A percentile compares a stretch with the other conserved stretches of the same genome.
These are phyloP conservation scores for Lenwebbia sp. DNA, from an alignment of 345 rosid species.

Conservation along the genomic window DNA sequence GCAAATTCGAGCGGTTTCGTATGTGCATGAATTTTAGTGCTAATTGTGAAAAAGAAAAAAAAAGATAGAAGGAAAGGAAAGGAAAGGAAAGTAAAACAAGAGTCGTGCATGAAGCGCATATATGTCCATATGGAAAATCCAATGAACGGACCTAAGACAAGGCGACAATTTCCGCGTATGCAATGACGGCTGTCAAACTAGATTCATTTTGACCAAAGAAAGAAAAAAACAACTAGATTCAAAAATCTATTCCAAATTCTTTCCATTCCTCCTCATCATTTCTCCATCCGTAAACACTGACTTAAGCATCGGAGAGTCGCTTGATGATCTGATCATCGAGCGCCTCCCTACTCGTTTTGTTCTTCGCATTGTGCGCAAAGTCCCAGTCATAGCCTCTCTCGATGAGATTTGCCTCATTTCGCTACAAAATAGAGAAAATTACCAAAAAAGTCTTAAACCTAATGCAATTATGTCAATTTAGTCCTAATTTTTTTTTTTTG, in stretches of 20 bases:
- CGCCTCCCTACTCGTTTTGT: no score
- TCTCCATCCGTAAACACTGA: background rate
- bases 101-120: background rate
- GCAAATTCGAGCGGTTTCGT: background rate
- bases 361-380: no score
- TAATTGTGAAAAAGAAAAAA: background rate
- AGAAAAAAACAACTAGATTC: background rate
- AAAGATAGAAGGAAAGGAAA: rapidly evolving
- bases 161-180: background rate
- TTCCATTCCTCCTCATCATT: background rate
- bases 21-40: background rate
- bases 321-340: no score
- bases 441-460: no score
- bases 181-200: background rate
- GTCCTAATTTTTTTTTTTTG: no score
- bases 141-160: background rate
- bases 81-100: background rate
- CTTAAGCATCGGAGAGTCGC: background rate
- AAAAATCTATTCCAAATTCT: background rate
- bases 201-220: no score
- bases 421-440: background rate
- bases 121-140: background rate
- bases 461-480: no score
- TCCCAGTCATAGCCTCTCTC: background rate
- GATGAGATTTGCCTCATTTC: background rate